Percentiles rank a stretch among this genome's conserved stretches.
Evolutionary conservation across 306 rosid genomes (phyloP).

Genomic region (Cicer pinnatifidum): DNA sequence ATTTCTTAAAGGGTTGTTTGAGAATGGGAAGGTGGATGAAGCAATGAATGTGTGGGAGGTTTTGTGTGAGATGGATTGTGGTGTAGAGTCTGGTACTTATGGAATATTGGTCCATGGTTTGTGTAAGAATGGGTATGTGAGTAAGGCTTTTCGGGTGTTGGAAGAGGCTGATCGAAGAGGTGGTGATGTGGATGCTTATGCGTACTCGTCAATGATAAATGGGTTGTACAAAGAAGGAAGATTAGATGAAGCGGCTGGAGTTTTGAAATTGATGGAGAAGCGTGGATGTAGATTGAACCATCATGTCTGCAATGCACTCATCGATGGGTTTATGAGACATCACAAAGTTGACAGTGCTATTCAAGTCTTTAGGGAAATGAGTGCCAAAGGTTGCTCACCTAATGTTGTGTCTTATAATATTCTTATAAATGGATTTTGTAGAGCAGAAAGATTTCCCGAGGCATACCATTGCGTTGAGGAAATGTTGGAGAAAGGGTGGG

Average conservation of each 20-base stretch:
- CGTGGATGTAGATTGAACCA: conserved; percentile 57
- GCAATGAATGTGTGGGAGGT: conserved; percentile 62
- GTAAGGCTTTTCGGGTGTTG: conserved; percentile 67
- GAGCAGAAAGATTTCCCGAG: conserved; percentile 65
- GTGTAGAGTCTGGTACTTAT: conserved; percentile 62
- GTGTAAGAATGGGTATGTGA: conserved; percentile 72
- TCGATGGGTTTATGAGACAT: conserved; percentile 67
- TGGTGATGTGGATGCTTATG: conserved; percentile 63
- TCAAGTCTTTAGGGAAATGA: conserved; percentile 61
- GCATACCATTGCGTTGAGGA: conserved; percentile 67
- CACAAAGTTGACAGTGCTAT: conserved; percentile 69
- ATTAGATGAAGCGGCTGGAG: conserved; percentile 65
- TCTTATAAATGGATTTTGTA: conserved; percentile 78
- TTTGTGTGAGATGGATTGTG: conserved; percentile 50
- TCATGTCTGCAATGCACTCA: conserved; percentile 74
- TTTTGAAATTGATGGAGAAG: conserved; percentile 60
- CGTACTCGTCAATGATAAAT: conserved; percentile 70
- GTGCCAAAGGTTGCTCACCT: conserved; percentile 63
- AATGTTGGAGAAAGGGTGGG: conserved; percentile 76
- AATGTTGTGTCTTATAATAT: conserved; percentile 79
- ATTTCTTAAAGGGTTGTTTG: conserved; percentile 73
- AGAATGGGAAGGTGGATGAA: conserved; percentile 56
- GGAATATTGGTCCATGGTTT: conserved; percentile 78
- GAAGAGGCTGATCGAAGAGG: conserved; percentile 58
- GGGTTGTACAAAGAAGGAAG: conserved; percentile 71